These are phyloP conservation scores for Passiflora organensis DNA, from an alignment of 345 rosid species.

Conservation along the genomic window DNA sequence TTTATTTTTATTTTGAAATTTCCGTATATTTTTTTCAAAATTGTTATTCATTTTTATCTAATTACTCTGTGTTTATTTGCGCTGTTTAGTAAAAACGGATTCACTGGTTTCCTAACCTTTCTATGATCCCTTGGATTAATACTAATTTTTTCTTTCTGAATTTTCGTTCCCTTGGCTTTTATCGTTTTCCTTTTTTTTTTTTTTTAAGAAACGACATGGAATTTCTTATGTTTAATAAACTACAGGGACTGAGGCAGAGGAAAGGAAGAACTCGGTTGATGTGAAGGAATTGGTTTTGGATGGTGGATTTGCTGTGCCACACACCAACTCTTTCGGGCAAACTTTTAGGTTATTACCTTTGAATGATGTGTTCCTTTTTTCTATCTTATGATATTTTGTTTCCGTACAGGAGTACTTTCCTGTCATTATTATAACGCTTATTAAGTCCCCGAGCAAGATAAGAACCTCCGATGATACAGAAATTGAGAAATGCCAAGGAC, in stretches of 20 bases:
- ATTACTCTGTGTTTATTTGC: background rate
- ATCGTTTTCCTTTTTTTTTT: background rate
- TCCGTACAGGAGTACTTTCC: no score
- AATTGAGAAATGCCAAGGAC: no score
- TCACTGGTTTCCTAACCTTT: slow-evolving; percentile 38
- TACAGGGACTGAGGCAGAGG: slow-evolving; percentile 31
- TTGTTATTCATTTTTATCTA: background rate
- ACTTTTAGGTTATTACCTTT: slow-evolving; percentile 52
- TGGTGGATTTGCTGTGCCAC: slow-evolving; percentile 55
- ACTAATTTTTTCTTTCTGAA: background rate
- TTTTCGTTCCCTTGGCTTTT: background rate
- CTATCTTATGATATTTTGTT: background rate
- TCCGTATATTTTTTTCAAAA: background rate
- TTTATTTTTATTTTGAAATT: background rate
- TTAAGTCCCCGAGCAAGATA: no score
- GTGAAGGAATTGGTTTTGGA: slow-evolving; percentile 42
- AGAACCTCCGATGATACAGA: no score
- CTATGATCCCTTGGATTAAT: slow-evolving; percentile 43
- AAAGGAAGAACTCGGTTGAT: slow-evolving; percentile 30
- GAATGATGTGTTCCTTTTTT: background rate
- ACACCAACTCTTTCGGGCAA: slow-evolving; percentile 75
- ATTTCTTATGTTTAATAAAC: background rate
- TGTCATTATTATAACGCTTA: no score
- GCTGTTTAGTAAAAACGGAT: background rate
- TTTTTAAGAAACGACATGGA: background rate